phyloP scores from a whole-genome alignment of 306 rosid genomes.

The Prunus mira region DNA sequence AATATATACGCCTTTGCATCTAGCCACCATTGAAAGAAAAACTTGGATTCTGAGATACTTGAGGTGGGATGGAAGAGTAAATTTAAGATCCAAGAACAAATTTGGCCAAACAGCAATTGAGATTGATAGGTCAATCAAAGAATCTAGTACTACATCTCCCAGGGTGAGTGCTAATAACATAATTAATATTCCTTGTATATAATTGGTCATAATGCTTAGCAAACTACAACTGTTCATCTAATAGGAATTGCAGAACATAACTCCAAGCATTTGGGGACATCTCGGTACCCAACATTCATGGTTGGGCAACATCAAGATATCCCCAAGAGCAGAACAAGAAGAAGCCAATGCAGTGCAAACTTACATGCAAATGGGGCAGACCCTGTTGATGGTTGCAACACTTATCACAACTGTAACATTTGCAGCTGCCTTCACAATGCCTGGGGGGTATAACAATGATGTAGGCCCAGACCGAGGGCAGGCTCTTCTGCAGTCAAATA shows the following conservation, averaged over 20 bases:
- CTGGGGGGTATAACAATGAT: neutral
- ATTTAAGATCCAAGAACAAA: neutral
- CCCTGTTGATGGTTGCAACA: constrained; percentile 4
- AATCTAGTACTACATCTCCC: neutral
- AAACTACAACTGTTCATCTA: neutral
- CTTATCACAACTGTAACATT: constrained; percentile 2
- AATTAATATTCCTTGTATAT: neutral
- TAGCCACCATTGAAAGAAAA: neutral
- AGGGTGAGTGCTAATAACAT: neutral
- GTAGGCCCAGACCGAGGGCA: neutral
- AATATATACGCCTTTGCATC: constrained; percentile 5
- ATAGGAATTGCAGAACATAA: neutral
- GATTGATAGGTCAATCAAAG: neutral
- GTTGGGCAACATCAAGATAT: neutral
- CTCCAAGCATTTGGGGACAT: no score
- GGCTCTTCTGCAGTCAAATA: neutral
- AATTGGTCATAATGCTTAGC: neutral
- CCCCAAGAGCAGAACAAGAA: neutral
- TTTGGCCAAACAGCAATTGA: neutral
- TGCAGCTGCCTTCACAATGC: constrained; percentile 7
- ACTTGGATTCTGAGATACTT: neutral
- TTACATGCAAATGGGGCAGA: neutral
- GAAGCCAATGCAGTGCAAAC: neutral
- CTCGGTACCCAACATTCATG: neutral
- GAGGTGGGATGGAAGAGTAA: constrained; percentile 3